These are phyloP conservation scores for Pseudogymnoascus destructans DNA, from an alignment of 2,329 filamentous ascomycete species.

Conservation along the genomic window DNA sequence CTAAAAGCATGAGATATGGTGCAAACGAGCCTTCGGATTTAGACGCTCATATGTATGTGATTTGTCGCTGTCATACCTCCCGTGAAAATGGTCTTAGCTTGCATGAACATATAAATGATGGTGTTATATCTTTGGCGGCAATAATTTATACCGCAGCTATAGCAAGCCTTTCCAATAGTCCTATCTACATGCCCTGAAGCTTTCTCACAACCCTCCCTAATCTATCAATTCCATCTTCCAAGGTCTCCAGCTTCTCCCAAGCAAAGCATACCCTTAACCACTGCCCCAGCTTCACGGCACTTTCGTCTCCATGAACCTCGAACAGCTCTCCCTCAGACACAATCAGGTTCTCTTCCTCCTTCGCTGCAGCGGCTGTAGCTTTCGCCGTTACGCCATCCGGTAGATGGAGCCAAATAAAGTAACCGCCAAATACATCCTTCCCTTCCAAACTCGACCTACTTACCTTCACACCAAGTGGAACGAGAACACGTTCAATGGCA, in stretches of 20 bases:
- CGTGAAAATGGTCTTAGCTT: background rate
- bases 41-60: background rate
- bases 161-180: background rate
- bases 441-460: slow-evolving; percentile 6
- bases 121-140: background rate
- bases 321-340: slow-evolving; percentile 45
- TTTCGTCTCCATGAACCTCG: slow-evolving; percentile 29
- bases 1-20: background rate
- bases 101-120: background rate
- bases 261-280: slow-evolving; percentile 44
- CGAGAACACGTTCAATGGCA: slow-evolving; percentile 16
- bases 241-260: slow-evolving; percentile 41
- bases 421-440: slow-evolving; percentile 37
- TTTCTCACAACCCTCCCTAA: slow-evolving; percentile 24
- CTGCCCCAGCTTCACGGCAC: slow-evolving; percentile 21
- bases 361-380: slow-evolving; percentile 27
- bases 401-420: slow-evolving; percentile 51
- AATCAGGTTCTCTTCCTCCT: slow-evolving; percentile 38
- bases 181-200: background rate
- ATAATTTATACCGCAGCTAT: background rate
- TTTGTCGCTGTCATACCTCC: background rate
- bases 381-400: slow-evolving; percentile 33
- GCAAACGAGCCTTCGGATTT: background rate
- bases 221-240: slow-evolving; percentile 43
- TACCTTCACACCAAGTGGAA: slow-evolving; percentile 19